Evolutionary conservation across 148 eudicot species (phyloP).

Genomic region (Amaranthus cruentus): DNA sequence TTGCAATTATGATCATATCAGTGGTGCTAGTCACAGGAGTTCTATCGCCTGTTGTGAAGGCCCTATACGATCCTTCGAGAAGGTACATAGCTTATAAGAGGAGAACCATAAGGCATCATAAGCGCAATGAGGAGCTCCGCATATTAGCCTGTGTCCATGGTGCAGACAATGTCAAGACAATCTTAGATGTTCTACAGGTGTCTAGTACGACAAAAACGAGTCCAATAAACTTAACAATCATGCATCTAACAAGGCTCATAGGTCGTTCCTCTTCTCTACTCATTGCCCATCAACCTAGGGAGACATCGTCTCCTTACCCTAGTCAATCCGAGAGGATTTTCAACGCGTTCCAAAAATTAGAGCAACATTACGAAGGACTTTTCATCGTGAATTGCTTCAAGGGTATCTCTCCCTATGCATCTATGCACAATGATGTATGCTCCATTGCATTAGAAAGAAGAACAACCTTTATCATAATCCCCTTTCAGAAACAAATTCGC

Average conservation of each 20-base stretch:
- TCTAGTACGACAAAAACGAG: slow-evolving; percentile 36
- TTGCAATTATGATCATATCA: slow-evolving; percentile 41
- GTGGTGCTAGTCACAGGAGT: slow-evolving; percentile 40
- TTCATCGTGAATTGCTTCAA: slow-evolving; percentile 36
- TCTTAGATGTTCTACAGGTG: slow-evolving; percentile 41
- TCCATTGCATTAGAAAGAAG: slow-evolving; percentile 53
- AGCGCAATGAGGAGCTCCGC: slow-evolving; percentile 48
- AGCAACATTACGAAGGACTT: slow-evolving; percentile 29
- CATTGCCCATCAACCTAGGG: slow-evolving; percentile 37
- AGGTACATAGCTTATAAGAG: slow-evolving; percentile 48
- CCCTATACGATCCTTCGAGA: slow-evolving; percentile 46
- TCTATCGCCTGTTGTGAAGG: slow-evolving; percentile 43
- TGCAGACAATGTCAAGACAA: slow-evolving; percentile 34
- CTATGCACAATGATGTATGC: slow-evolving; percentile 70
- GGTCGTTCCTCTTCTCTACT: slow-evolving; percentile 54
- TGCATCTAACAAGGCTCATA: slow-evolving; percentile 53
- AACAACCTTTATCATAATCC: slow-evolving; percentile 41
- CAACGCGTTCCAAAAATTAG: slow-evolving; percentile 43
- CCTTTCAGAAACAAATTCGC: slow-evolving; percentile 36
- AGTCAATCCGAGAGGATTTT: slow-evolving; percentile 44
- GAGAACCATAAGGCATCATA: slow-evolving; percentile 41
- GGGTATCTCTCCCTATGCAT: slow-evolving; percentile 48
- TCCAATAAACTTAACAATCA: slow-evolving; percentile 34
- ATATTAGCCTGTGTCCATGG: slow-evolving; percentile 47
- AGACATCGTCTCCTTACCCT: slow-evolving; percentile 29